Conservation (phyloP, 495 filamentous ascomycete species). For the Neurospora tetraspora region DNA sequence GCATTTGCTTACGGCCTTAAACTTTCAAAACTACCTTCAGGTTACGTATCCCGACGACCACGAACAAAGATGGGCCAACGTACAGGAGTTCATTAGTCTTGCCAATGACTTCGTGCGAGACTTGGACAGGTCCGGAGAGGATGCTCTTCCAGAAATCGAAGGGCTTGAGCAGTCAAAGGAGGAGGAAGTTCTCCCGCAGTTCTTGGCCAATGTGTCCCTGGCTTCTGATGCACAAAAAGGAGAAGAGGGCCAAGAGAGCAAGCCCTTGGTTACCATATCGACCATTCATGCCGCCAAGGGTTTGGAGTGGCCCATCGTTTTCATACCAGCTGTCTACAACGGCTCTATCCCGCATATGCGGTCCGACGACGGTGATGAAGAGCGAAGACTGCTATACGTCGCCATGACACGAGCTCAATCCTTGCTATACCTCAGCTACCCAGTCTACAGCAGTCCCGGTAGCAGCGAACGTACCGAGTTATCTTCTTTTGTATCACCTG, state of each 20-base stretch:
- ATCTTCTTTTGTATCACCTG: conserved; percentile 29
- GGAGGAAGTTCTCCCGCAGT: conserved; percentile 62
- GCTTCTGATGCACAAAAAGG: conserved; percentile 63
- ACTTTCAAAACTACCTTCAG: conserved; percentile 63
- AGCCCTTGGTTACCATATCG: conserved; percentile 75
- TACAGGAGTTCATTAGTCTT: conserved; percentile 77
- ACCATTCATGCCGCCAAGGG: conserved; percentile 98
- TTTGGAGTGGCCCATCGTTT: conserved; percentile 95
- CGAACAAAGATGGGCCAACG: conserved; percentile 81
- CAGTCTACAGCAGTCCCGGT: conserved; percentile 32
- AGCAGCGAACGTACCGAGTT: conserved; percentile 25
- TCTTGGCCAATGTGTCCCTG: conserved; percentile 82
- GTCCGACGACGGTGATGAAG: conserved; percentile 83
- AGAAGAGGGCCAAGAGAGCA: conserved; percentile 42
- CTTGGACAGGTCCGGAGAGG: conserved; percentile 42
- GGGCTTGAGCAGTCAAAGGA: conserved; percentile 61
- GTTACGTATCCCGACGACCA: conserved; percentile 63
- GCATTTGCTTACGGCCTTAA: conserved; percentile 60
- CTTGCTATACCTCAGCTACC: conserved; percentile 84
- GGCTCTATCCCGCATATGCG: conserved; percentile 93
- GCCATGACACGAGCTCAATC: conserved; percentile 95
- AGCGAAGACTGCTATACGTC: conserved; percentile 85
- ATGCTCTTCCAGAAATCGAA: conserved; percentile 66
- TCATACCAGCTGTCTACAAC: conserved; percentile 83
- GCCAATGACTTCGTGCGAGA: conserved; percentile 55